Percentiles rank a stretch among this genome's conserved stretches.
Conservation (phyloP, 768 basidiomycete species). For the Hygrophorus russula region DNA sequence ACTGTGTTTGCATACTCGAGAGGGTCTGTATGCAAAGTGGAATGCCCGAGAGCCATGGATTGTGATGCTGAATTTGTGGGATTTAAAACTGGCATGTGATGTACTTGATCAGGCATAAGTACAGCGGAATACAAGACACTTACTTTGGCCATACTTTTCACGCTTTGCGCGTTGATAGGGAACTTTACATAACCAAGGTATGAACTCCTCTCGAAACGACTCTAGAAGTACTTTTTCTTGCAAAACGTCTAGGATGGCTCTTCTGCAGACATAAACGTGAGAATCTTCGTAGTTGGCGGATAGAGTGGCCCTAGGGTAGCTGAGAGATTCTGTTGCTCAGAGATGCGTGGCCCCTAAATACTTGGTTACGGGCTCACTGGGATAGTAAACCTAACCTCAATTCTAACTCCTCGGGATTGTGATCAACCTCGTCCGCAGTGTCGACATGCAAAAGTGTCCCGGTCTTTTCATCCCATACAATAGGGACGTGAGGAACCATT, state of each 20-base stretch:
- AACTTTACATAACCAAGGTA: conserved; percentile 87
- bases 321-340: conserved; percentile 16
- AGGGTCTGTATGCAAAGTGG: conserved; percentile 21
- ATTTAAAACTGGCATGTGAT: conserved; percentile 29
- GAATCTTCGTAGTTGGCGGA: conserved; percentile 69
- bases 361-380: conserved; percentile 28
- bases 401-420: conserved; percentile 59
- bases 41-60: conserved; percentile 45
- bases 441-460: conserved; percentile 66
- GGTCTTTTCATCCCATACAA: conserved; percentile 58
- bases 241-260: conserved; percentile 60
- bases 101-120: background rate
- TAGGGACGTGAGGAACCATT: conserved; percentile 29
- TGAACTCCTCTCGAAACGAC: conserved; percentile 80
- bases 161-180: conserved; percentile 60
- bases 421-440: conserved; percentile 56
- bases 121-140: conserved; percentile 3
- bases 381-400: conserved; percentile 67
- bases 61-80: conserved; percentile 36
- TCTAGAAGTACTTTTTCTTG: conserved; percentile 60
- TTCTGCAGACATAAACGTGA: conserved; percentile 83
- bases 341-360: background rate
- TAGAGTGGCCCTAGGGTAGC: conserved; percentile 62
- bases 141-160: conserved; percentile 49
- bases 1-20: background rate